These are phyloP conservation scores for Ensete ventricosum DNA, from an alignment of 176 grass and related monocot species.

Conservation along the genomic window DNA sequence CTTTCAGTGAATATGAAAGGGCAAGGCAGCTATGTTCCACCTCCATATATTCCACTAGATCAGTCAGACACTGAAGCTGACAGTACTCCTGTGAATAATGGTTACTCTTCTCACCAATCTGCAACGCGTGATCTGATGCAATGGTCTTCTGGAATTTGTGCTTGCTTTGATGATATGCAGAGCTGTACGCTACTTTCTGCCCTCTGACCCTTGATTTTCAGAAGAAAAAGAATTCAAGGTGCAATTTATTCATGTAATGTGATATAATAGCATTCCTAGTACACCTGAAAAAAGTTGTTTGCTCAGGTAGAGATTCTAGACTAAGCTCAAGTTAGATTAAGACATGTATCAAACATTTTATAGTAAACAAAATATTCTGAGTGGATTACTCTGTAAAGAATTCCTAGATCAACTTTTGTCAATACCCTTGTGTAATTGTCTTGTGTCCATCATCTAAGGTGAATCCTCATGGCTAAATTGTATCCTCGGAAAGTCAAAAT, in stretches of 20 bases:
- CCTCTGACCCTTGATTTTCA: slow-evolving; percentile 27
- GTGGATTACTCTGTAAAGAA: neutral
- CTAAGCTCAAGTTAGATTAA: neutral
- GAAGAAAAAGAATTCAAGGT: slow-evolving; percentile 49
- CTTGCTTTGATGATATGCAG: slow-evolving; percentile 85
- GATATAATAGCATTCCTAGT: slow-evolving; percentile 3
- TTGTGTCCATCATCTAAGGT: too few species aligned
- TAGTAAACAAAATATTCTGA: neutral
- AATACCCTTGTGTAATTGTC: too few species aligned
- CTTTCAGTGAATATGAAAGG: slow-evolving; percentile 40
- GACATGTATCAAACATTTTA: neutral
- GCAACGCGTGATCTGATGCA: slow-evolving; percentile 41
- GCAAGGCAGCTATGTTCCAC: slow-evolving; percentile 64
- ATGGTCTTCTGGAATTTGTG: slow-evolving; percentile 98
- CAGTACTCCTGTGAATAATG: slow-evolving; percentile 24
- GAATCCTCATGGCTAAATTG: too few species aligned
- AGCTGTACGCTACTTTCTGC: slow-evolving; percentile 91
- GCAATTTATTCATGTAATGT: slow-evolving; percentile 37
- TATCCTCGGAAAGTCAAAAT: too few species aligned
- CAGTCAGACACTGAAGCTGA: slow-evolving; percentile 45
- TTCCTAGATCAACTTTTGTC: too few species aligned
- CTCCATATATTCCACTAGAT: slow-evolving; percentile 59
- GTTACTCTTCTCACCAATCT: slow-evolving; percentile 9
- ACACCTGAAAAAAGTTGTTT: neutral
- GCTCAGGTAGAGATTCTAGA: slow-evolving; percentile 1